phyloP scores from a whole-genome alignment of 495 filamentous ascomycete genomes.

The Tuber melanosporum region DNA sequence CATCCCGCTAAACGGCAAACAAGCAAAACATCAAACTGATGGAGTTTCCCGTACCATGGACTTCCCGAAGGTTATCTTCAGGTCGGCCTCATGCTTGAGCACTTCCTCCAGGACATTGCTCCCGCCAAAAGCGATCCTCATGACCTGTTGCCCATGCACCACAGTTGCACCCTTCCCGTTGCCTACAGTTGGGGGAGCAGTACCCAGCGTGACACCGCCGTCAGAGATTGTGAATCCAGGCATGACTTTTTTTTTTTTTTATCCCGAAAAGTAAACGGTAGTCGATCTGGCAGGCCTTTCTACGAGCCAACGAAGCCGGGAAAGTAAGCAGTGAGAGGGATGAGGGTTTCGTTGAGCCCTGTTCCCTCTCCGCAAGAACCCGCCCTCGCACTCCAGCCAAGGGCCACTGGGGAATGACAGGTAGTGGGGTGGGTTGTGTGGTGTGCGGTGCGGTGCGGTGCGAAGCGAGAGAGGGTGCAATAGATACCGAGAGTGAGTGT shows the following conservation, averaged over 20 bases:
- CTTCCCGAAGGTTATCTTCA: constrained; percentile 47
- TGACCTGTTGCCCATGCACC: constrained; percentile 47
- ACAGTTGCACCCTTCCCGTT: constrained; percentile 15
- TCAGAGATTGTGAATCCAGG: constrained; percentile 32
- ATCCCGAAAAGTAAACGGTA: neutral
- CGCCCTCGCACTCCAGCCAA: constrained; percentile 14
- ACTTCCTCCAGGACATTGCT: constrained; percentile 51
- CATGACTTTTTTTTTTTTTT: constrained; percentile 16
- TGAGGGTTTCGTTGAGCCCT: constrained; percentile 9
- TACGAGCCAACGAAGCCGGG: neutral
- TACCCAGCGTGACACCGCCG: constrained; percentile 26
- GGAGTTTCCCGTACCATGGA: constrained; percentile 44
- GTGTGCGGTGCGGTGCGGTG: neutral
- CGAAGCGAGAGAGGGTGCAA: neutral
- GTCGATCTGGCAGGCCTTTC: neutral
- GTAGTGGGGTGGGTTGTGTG: neutral
- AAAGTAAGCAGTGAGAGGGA: neutral
- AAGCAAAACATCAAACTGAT: constrained; percentile 37
- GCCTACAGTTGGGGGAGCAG: constrained; percentile 20
- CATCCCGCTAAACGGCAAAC: constrained; percentile 28
- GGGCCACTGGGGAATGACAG: neutral
- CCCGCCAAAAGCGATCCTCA: constrained; percentile 54
- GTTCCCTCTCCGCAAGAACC: constrained; percentile 29
- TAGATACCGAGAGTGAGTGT: neutral
- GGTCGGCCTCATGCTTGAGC: constrained; percentile 48